Evolutionary conservation across 768 basidiomycete species (phyloP).

Genomic region (Ephemerocybe angulata): DNA sequence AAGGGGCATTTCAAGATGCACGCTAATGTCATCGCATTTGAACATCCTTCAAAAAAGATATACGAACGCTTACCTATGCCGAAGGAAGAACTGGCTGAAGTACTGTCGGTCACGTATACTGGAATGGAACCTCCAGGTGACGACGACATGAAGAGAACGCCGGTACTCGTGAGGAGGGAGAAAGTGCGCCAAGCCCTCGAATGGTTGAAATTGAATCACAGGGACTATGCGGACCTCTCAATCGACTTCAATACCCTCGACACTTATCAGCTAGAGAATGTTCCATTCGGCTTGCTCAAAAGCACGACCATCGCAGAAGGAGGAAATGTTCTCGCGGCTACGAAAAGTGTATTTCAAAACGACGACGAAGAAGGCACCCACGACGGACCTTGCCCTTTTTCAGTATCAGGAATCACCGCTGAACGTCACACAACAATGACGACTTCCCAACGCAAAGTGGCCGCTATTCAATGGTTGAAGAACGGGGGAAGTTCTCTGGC

Average conservation of each 20-base stretch:
- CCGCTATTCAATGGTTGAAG: constrained; percentile 27
- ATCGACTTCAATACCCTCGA: constrained; percentile 26
- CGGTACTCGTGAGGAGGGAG: constrained; percentile 25
- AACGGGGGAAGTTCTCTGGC: constrained; percentile 22
- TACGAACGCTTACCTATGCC: background rate
- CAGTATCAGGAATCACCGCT: constrained; percentile 36
- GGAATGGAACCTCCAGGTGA: constrained; percentile 23
- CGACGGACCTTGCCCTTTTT: constrained; percentile 32
- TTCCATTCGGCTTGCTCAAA: constrained; percentile 25
- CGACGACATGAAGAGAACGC: constrained; percentile 22
- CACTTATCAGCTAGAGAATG: constrained; percentile 19
- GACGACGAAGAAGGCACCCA: constrained; percentile 25
- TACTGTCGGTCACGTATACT: constrained; percentile 31
- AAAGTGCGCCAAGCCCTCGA: constrained; percentile 25
- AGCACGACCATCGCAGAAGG: constrained; percentile 16
- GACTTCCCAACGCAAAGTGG: constrained; percentile 14
- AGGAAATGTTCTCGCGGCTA: constrained; percentile 11
- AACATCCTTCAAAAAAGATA: background rate
- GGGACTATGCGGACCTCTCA: constrained; percentile 27
- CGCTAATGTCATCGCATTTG: constrained; percentile 4
- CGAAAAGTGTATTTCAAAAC: constrained; percentile 22
- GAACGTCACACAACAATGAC: constrained; percentile 20
- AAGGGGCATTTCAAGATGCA: background rate
- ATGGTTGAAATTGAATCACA: constrained; percentile 35
- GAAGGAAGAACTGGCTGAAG: constrained; percentile 23